phyloP scores from a whole-genome alignment of 2,329 filamentous ascomycete species.

The Xylariaceae sp. region DNA sequence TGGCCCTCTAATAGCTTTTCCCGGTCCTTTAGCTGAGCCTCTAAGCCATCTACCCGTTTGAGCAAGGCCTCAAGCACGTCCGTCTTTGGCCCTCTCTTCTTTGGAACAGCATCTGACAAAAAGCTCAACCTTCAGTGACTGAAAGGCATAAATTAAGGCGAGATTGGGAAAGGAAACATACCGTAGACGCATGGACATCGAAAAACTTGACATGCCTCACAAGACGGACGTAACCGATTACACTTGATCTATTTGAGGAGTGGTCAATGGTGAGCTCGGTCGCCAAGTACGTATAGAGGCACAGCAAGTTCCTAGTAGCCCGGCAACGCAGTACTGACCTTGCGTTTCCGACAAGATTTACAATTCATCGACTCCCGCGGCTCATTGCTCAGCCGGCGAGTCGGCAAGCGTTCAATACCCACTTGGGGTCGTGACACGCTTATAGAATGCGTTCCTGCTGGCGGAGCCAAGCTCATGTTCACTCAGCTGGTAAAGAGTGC shows the following conservation, averaged over 20 bases:
- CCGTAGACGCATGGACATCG: slow-evolving; percentile 85
- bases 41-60: slow-evolving; percentile 79
- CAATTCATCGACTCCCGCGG: slow-evolving; percentile 86
- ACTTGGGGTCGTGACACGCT: slow-evolving; percentile 70
- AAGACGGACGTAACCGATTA: slow-evolving; percentile 76
- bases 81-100: slow-evolving; percentile 85
- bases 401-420: slow-evolving; percentile 72
- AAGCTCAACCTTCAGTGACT: slow-evolving; percentile 15
- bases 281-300: slow-evolving; percentile 1
- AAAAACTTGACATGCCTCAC: slow-evolving; percentile 85
- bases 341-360: slow-evolving; percentile 88
- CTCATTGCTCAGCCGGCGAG: slow-evolving; percentile 65
- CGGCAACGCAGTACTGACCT: slow-evolving; percentile 50
- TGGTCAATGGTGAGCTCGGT: slow-evolving; percentile 22
- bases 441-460: slow-evolving; percentile 42
- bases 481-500: slow-evolving; percentile 37
- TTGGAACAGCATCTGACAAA: slow-evolving; percentile 70
- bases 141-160: neutral
- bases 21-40: slow-evolving; percentile 70
- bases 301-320: slow-evolving; percentile 1
- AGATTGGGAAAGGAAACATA: slow-evolving; percentile 39
- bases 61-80: slow-evolving; percentile 80
- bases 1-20: slow-evolving; percentile 42
- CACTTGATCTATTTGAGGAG: slow-evolving; percentile 69
- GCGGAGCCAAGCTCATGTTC: slow-evolving; percentile 38